phyloP scores from a whole-genome alignment of 2,329 filamentous ascomycete genomes.

The Hortaea werneckii region DNA sequence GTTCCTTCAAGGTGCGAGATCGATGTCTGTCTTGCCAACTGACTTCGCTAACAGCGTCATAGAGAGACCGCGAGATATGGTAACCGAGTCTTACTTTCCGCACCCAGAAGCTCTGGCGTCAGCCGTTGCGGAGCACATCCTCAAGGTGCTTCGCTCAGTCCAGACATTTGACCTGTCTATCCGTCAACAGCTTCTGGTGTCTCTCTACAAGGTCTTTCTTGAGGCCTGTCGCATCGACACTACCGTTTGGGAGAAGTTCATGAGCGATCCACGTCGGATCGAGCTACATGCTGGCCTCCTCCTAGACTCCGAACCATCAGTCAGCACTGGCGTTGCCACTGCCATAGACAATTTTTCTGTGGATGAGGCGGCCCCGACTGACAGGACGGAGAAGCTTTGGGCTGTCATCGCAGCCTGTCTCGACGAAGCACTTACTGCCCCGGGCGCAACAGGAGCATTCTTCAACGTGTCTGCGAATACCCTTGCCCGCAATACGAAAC shows the following conservation, averaged over 20 bases:
- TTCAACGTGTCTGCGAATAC: conserved; percentile 13
- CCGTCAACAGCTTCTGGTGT: neutral
- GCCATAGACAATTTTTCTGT: conserved; percentile 15
- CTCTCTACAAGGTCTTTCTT: conserved; percentile 2
- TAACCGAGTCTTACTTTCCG: conserved; percentile 12
- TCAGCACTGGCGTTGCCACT: conserved; percentile 8
- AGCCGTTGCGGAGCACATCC: too few species aligned
- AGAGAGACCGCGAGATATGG: conserved; percentile 8
- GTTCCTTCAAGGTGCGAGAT: conserved; percentile 17
- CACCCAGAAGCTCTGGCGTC: neutral
- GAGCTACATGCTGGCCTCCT: conserved; percentile 27
- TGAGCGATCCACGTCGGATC: conserved; percentile 15
- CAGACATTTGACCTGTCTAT: too few species aligned
- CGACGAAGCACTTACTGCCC: conserved; percentile 9
- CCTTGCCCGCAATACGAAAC: conserved; percentile 6
- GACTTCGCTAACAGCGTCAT: conserved; percentile 4
- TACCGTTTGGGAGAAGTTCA: conserved; percentile 19
- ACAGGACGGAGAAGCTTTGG: conserved; percentile 15
- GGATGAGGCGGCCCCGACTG: conserved; percentile 8
- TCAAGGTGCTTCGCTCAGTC: too few species aligned
- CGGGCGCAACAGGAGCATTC: conserved; percentile 7
- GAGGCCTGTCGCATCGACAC: conserved; percentile 5
- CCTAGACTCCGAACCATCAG: conserved; percentile 9
- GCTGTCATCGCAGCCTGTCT: conserved; percentile 11
- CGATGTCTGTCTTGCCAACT: neutral